These are phyloP conservation scores for Kodamaea kakaduensis DNA, from an alignment of 805 yeast species.

Conservation along the genomic window DNA sequence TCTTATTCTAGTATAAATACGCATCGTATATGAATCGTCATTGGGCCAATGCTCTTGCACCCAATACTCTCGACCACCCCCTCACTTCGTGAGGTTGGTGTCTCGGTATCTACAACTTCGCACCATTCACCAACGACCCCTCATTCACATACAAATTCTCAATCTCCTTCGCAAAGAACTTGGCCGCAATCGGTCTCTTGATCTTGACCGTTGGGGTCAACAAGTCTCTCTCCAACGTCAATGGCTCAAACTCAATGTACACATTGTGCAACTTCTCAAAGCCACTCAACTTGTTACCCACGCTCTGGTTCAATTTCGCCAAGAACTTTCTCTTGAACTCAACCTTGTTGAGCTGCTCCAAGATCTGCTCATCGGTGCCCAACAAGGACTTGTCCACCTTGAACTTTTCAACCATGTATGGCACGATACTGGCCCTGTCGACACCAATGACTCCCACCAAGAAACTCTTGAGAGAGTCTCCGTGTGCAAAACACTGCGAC, in stretches of 20 bases:
- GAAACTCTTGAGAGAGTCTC: conserved; percentile 21
- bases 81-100: conserved; percentile 1
- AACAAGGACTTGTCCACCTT: conserved; percentile 8
- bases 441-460: conserved; percentile 25
- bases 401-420: conserved; percentile 16
- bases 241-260: conserved; percentile 25
- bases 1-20: no score
- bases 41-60: no score
- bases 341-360: conserved; percentile 12
- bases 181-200: conserved; percentile 48
- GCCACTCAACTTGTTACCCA: conserved; percentile 17
- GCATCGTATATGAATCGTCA: no score
- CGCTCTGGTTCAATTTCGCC: conserved; percentile 15
- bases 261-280: conserved; percentile 24
- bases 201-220: conserved; percentile 41
- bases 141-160: conserved; percentile 42
- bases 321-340: conserved; percentile 19
- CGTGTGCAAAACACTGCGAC: conserved; percentile 21
- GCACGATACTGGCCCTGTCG: conserved; percentile 15
- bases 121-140: conserved; percentile 27
- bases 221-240: conserved; percentile 22
- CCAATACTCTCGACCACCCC: no score
- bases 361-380: conserved; percentile 8
- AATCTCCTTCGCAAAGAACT: conserved; percentile 38
- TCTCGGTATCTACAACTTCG: conserved; percentile 13